phyloP scores from a whole-genome alignment of 306 rosid genomes.

The Psophocarpus tetragonolobus region DNA sequence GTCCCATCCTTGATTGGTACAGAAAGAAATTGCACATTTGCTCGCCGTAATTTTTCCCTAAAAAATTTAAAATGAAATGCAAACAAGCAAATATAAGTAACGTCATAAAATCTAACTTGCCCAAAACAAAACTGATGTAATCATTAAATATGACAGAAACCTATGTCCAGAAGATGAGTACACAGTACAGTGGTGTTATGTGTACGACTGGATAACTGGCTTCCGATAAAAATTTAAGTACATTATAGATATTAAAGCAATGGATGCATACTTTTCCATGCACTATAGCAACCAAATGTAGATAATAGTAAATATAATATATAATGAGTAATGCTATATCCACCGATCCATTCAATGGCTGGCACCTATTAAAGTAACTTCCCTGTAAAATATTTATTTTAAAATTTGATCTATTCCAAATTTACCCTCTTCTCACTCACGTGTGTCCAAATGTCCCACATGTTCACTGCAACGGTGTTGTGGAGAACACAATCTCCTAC shows the following conservation, averaged over 20 bases:
- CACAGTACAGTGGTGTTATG: neutral
- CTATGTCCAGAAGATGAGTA: neutral
- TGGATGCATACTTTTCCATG: neutral
- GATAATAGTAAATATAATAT: neutral
- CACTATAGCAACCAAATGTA: neutral
- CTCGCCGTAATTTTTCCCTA: conserved; percentile 78
- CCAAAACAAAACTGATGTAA: conserved; percentile 4
- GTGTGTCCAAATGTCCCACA: too few species aligned
- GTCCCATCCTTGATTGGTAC: conserved; percentile 79
- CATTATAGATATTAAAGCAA: neutral
- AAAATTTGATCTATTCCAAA: too few species aligned
- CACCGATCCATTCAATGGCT: too few species aligned
- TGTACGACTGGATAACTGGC: neutral
- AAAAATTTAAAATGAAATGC: conserved; percentile 7
- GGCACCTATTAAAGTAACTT: too few species aligned
- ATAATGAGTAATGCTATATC: too few species aligned
- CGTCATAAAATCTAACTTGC: neutral
- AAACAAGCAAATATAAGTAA: neutral
- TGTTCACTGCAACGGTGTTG: too few species aligned
- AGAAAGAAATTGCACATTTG: conserved; percentile 88
- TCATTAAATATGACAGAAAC: neutral
- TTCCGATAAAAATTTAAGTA: neutral
- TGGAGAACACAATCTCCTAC: too few species aligned
- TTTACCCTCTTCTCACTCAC: too few species aligned
- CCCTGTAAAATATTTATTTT: too few species aligned